phyloP scores from a whole-genome alignment of 2,329 filamentous ascomycete species.

The Fusarium temperatum region DNA sequence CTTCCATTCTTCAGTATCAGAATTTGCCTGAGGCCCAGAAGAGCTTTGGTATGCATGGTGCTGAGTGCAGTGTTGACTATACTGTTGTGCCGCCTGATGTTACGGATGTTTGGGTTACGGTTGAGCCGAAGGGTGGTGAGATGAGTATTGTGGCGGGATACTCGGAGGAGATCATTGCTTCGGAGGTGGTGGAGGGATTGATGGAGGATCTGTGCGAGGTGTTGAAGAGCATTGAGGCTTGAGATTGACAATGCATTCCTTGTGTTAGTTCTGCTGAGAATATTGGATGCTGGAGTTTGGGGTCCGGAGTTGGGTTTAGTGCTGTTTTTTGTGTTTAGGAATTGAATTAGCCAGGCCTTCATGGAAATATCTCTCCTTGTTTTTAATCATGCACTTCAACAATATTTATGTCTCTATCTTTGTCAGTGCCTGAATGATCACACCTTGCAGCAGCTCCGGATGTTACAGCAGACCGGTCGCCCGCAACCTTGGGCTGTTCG shows the following conservation, averaged over 20 bases:
- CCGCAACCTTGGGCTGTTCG: fast-evolving
- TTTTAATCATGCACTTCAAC: fast-evolving
- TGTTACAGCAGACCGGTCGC: no score
- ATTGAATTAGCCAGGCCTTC: fast-evolving
- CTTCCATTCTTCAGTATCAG: neutral
- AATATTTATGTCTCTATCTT: fast-evolving
- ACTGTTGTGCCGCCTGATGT: neutral
- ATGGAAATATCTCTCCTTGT: neutral
- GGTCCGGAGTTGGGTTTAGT: neutral
- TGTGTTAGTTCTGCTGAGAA: no score
- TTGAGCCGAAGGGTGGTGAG: neutral
- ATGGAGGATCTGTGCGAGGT: neutral
- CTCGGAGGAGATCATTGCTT: neutral
- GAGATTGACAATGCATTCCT: fast-evolving
- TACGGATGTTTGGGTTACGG: neutral
- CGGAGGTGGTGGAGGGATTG: neutral
- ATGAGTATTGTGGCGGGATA: neutral
- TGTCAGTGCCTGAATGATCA: neutral
- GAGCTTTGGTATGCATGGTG: neutral
- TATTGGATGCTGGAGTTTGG: no score
- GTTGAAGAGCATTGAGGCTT: neutral
- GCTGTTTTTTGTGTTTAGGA: no score
- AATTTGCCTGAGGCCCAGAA: neutral
- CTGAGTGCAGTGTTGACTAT: neutral
- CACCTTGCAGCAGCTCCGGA: no score